Conservation (phyloP, 192 early-diverging fungal genomes). For the Chytriomyces sp. region DNA sequence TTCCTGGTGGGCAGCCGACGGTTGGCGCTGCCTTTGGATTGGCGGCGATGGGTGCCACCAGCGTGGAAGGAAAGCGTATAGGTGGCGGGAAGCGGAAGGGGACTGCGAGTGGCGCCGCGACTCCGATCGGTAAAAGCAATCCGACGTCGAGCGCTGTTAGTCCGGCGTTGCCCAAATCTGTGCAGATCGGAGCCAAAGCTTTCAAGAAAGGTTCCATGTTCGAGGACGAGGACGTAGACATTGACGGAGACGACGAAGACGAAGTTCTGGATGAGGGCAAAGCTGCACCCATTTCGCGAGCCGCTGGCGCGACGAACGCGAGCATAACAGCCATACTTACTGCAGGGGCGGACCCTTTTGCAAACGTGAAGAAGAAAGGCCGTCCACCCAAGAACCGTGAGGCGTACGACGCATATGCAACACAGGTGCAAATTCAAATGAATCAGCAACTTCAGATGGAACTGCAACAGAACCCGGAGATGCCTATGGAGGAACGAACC, state of each 20-base stretch:
- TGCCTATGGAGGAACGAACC: neutral
- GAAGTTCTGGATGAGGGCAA: constrained; percentile 15
- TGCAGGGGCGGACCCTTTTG: neutral
- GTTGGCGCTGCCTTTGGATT: no score
- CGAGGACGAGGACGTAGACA: constrained; percentile 21
- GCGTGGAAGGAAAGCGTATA: neutral
- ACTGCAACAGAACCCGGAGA: constrained; percentile 17
- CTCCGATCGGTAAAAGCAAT: no score
- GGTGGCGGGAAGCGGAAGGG: no score
- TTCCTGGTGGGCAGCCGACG: no score
- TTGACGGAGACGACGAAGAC: constrained; percentile 30
- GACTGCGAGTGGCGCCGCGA: no score
- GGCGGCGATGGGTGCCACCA: neutral
- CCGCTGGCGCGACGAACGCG: neutral
- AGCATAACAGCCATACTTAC: neutral
- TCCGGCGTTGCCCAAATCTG: neutral
- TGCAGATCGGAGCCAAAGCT: no score
- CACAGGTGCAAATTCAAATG: constrained; percentile 12
- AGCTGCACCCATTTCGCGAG: neutral
- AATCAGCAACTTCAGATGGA: constrained; percentile 10
- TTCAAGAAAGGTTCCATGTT: no score
- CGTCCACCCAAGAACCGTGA: constrained; percentile 15
- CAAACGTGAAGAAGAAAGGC: neutral
- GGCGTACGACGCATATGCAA: constrained; percentile 1
- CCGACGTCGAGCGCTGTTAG: constrained; percentile 12